Base-by-base conservation (phyloP, 768 basidiomycete genomes). In the Suillus placidus region DNA sequence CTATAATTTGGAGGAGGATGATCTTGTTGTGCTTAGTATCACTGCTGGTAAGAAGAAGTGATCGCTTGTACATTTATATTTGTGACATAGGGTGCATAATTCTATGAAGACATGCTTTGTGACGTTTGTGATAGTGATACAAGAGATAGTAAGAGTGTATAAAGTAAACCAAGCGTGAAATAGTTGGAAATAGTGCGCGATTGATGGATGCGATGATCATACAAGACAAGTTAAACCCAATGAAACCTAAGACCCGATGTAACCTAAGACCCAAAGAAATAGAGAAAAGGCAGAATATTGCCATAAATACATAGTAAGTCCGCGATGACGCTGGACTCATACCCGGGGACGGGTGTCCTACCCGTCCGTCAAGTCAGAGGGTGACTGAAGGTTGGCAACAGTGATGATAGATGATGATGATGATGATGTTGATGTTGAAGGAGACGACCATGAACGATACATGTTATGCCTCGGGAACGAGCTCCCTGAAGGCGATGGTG, bases 1-100 rank as follows among this genome's bases (percentile, higher is more conserved):
- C 68, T 91, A 93, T 72, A 98, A 98, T 75, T 74, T 98, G 69
- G 95, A 96, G 77, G 94, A 97, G 69, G 95, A 95, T 72, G 96
- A 98, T 75, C 67, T 87, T 62, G 77, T 98, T 23, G 85, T 89
- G 18, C 82, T 97, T 71, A 91, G 86, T 63, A 82, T 98, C 40
- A 87, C 91, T 65, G 90, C 92, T 62, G 78, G 81, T 66, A 92
- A 87, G 82, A 95, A 91, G 81, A 92, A 87, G 80, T 87, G 74
- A 77, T 74, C 26, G 26, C 10, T 13, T 60, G 58, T 60, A 60
- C 26, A 13, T 60, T 40, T 60, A 42, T 32, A 32, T 20, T 60
- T 40, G 37, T 58, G 30, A 26, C 40, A 60, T 64, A 38, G 54
- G 40, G 32, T 63, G 18, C 30, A 63, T 64, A 63, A 42, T 64